These are phyloP conservation scores for Saposhnikovia divaricata DNA, from an alignment of 129 eudicot species.

Conservation along the genomic window DNA sequence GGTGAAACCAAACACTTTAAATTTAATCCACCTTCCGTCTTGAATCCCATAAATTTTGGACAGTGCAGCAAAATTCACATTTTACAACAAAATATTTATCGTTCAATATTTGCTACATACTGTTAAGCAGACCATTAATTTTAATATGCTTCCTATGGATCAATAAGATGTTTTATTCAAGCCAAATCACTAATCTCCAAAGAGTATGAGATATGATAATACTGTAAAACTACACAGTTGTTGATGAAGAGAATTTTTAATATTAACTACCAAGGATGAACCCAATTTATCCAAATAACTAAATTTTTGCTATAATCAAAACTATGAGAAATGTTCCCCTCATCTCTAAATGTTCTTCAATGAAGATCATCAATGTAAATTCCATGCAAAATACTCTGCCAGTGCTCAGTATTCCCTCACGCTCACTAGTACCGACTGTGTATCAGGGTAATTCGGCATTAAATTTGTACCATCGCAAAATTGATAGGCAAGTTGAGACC, in stretches of 20 bases:
- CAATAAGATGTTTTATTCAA: not conserved
- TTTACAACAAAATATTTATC: not conserved
- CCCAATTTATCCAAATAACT: not conserved
- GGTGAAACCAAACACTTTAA: no score
- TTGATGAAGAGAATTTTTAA: not conserved
- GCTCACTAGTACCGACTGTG: constrained; percentile 7
- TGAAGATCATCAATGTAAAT: not conserved
- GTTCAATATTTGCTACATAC: not conserved
- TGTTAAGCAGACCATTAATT: not conserved
- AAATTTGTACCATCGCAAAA: constrained; percentile 31
- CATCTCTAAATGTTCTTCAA: not conserved
- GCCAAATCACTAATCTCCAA: not conserved
- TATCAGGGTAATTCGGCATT: not conserved
- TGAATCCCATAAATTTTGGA: no score
- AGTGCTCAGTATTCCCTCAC: not conserved
- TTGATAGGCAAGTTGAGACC: constrained; percentile 16
- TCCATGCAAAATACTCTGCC: not conserved
- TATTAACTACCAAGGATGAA: not conserved
- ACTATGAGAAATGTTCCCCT: not conserved
- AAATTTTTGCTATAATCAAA: not conserved
- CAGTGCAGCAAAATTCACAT: not conserved
- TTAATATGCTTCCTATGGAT: not conserved
- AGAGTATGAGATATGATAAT: not conserved
- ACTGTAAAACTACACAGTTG: not conserved
- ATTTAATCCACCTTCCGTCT: no score